Percentiles rank a stretch among this genome's conserved stretches.
phyloP scores from a whole-genome alignment of 176 grass and related monocot species.

The Typha latifolia region DNA sequence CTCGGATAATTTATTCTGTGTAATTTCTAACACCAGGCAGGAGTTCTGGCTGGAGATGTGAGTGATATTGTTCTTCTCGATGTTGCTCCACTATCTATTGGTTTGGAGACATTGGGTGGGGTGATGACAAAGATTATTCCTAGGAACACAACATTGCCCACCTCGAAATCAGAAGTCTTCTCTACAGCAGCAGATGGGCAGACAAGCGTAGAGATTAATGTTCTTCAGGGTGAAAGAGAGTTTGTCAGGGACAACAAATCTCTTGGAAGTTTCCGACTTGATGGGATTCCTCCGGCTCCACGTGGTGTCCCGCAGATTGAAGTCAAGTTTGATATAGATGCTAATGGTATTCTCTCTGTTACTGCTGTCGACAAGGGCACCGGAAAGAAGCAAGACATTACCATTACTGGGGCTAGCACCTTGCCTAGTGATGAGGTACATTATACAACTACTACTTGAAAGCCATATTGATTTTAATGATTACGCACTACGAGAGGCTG shows the following conservation, averaged over 20 bases:
- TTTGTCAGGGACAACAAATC: slow-evolving; percentile 98
- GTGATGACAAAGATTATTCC: slow-evolving; percentile 99
- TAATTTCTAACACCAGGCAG: slow-evolving; percentile 30
- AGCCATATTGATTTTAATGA: neutral
- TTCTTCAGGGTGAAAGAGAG: slow-evolving; percentile 95
- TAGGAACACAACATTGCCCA: slow-evolving; percentile 82
- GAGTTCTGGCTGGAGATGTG: slow-evolving; percentile 88
- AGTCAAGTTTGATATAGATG: slow-evolving; percentile 99
- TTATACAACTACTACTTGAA: neutral
- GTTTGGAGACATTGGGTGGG: slow-evolving; percentile 93
- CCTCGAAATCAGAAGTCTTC: slow-evolving; percentile 99
- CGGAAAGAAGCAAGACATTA: slow-evolving; percentile 99
- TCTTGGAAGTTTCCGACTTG: slow-evolving; percentile 86
- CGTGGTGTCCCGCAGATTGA: slow-evolving; percentile 93
- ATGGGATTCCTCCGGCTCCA: slow-evolving; percentile 90
- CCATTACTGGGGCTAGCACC: slow-evolving; percentile 93
- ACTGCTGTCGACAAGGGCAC: slow-evolving; percentile 92
- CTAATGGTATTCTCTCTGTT: slow-evolving; percentile 97
- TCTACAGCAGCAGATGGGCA: slow-evolving; percentile 92
- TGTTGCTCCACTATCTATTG: slow-evolving; percentile 78
- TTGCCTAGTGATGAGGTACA: slow-evolving; percentile 91
- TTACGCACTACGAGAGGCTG: too few species aligned
- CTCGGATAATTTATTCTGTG: neutral
- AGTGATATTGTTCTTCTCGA: slow-evolving; percentile 95
- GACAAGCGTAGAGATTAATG: slow-evolving; percentile 92